Conservation (phyloP, 768 basidiomycete genomes). For the Cubamyces lactineus region DNA sequence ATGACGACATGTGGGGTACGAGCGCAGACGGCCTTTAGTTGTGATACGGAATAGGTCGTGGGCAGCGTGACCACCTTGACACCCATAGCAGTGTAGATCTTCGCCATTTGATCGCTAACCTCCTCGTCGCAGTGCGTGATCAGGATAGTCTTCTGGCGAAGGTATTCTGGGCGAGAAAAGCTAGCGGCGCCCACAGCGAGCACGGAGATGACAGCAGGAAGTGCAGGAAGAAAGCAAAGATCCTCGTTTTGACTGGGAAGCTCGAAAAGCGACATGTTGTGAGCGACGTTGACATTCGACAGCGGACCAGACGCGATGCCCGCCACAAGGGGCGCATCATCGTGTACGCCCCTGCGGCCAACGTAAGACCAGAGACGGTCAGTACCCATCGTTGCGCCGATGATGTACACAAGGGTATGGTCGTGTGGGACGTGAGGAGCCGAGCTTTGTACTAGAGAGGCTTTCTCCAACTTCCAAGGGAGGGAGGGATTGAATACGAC, state of each 20-base stretch:
- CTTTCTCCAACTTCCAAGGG: background rate
- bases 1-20: background rate
- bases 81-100: background rate
- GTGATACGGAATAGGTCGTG: background rate
- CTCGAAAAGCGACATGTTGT: constrained; percentile 1
- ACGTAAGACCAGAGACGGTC: background rate
- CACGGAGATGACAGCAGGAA: background rate
- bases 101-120: background rate
- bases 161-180: background rate
- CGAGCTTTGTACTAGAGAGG: background rate
- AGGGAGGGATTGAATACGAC: background rate
- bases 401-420: background rate
- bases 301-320: constrained; percentile 6
- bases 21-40: background rate
- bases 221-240: background rate
- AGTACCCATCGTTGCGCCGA: background rate
- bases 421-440: background rate
- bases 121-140: background rate
- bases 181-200: background rate
- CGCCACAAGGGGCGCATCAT: background rate
- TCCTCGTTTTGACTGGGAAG: background rate
- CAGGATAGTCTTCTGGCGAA: constrained; percentile 1
- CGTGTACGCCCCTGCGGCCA: background rate
- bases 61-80: background rate
- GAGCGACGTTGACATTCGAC: constrained; percentile 5